Conservation (phyloP, 192 early-diverging fungal species). For the Backusella parvicylindrica region DNA sequence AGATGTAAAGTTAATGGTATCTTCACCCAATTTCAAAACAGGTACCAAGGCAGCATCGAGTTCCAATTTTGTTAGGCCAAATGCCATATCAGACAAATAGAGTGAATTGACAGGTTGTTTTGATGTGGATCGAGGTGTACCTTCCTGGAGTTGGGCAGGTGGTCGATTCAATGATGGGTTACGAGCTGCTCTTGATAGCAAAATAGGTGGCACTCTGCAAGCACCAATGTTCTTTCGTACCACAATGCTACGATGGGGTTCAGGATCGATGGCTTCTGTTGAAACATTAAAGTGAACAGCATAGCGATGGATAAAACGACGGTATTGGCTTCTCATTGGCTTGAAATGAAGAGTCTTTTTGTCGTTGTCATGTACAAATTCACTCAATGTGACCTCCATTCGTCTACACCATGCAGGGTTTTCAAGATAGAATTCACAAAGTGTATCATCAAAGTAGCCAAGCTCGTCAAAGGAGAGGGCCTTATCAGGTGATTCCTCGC, state of each 20-base stretch:
- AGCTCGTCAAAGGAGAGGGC: conserved; percentile 16
- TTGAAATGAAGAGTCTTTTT: conserved; percentile 59
- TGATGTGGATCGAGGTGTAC: neutral
- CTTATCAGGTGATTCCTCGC: conserved; percentile 27
- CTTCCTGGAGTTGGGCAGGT: neutral
- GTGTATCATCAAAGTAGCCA: conserved; percentile 51
- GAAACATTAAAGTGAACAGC: conserved; percentile 69
- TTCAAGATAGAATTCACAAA: conserved; percentile 64
- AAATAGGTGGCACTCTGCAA: conserved; percentile 27
- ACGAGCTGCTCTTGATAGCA: conserved; percentile 38
- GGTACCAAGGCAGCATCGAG: conserved; percentile 46
- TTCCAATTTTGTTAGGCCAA: conserved; percentile 47
- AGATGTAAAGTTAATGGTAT: conserved; percentile 33
- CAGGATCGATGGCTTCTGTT: conserved; percentile 76
- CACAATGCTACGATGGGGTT: conserved; percentile 69
- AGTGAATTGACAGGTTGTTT: conserved; percentile 58
- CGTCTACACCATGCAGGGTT: conserved; percentile 64
- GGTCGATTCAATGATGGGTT: conserved; percentile 16
- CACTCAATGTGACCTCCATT: conserved; percentile 62
- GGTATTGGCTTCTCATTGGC: conserved; percentile 60
- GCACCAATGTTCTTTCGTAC: conserved; percentile 46
- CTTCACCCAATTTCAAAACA: conserved; percentile 35
- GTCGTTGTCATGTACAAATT: conserved; percentile 61
- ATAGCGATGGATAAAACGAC: conserved; percentile 72
- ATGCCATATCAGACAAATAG: conserved; percentile 46